Evolutionary conservation across 1,284 basidiomycete genomes (phyloP).

Genomic region (Salmacisia buchloeana): DNA sequence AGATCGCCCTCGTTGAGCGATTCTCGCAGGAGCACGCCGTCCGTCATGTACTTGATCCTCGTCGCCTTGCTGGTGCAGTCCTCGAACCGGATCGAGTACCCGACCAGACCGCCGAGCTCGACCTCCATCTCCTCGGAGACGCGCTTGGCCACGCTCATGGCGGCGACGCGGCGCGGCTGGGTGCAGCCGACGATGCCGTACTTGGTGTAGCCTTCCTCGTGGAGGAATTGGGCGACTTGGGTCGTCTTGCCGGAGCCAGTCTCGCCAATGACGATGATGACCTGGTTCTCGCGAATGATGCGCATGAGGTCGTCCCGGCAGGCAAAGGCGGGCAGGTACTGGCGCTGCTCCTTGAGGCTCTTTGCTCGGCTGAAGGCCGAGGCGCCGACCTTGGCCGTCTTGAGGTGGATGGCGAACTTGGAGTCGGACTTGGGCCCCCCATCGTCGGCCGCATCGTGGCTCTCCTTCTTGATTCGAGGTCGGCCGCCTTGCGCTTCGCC

Average conservation of each 20-base stretch:
- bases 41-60: conserved; percentile 92
- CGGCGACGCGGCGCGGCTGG: conserved; percentile 91
- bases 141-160: conserved; percentile 98
- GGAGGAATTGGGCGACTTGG: conserved; percentile 81
- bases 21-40: conserved; percentile 90
- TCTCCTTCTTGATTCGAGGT: neutral
- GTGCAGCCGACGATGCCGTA: conserved; percentile 90
- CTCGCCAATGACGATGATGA: conserved; percentile 88
- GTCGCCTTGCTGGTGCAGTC: conserved; percentile 88
- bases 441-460: conserved; percentile 57
- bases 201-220: conserved; percentile 88
- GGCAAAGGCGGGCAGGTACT: conserved; percentile 95
- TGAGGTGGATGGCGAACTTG: conserved; percentile 86
- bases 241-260: conserved; percentile 95
- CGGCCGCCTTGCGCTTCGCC: neutral
- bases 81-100: conserved; percentile 96
- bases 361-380: conserved; percentile 76
- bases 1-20: conserved; percentile 92
- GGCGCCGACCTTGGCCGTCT: conserved; percentile 56
- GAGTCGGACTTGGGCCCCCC: conserved; percentile 89
- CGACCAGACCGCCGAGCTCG: conserved; percentile 79
- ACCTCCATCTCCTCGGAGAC: conserved; percentile 83
- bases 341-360: conserved; percentile 87
- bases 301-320: conserved; percentile 89
- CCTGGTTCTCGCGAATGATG: conserved; percentile 87